Conservation (phyloP, 331 rosid genomes). For the Acacia concinna region DNA sequence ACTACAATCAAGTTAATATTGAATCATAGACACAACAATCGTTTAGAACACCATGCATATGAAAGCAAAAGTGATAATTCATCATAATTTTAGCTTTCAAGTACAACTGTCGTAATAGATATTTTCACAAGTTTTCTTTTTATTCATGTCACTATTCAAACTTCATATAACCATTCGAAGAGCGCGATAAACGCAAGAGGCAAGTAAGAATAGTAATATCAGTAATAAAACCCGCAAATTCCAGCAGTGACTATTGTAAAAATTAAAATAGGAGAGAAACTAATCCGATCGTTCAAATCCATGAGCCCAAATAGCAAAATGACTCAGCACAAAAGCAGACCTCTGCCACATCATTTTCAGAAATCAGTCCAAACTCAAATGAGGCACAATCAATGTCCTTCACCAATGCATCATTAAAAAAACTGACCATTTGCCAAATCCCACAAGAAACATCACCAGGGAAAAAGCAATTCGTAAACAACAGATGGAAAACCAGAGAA, state of each 20-base stretch:
- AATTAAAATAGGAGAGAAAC: not conserved
- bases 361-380: not conserved
- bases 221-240: slow-evolving; percentile 4
- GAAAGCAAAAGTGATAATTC: not conserved
- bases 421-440: not conserved
- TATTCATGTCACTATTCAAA: not conserved
- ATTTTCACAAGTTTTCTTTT: not conserved
- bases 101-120: not conserved
- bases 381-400: not conserved
- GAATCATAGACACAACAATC: not conserved
- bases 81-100: not conserved
- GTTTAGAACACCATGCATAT: not conserved
- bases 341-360: not conserved
- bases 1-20: not conserved
- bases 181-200: not conserved
- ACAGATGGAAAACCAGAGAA: not conserved
- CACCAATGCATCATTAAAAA: not conserved
- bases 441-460: not conserved
- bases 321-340: not conserved
- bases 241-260: not conserved
- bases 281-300: not conserved
- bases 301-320: not conserved
- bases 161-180: not conserved
- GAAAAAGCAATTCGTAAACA: not conserved
- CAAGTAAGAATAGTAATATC: not conserved